These are phyloP conservation scores for Beauveria rudraprayagi DNA, from an alignment of 2,329 filamentous ascomycete genomes.

Conservation along the genomic window DNA sequence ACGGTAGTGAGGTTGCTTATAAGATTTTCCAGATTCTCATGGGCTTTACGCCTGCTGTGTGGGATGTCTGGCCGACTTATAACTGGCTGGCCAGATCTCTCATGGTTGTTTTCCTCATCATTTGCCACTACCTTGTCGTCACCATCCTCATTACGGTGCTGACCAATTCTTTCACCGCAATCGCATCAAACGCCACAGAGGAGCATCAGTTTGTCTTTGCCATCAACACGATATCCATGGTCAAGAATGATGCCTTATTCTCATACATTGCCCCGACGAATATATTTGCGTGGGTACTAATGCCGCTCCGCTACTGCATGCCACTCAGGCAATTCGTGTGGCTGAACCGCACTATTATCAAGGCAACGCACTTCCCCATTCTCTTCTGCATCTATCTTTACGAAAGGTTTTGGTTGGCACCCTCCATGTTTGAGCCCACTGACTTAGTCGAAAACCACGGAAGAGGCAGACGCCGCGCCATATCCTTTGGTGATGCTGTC, in stretches of 20 bases:
- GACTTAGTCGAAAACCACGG: constrained; percentile 72
- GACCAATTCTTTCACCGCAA: constrained; percentile 92
- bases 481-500: constrained; percentile 50
- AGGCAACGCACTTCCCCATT: constrained; percentile 80
- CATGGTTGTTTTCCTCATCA: constrained; percentile 77
- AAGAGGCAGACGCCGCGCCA: constrained; percentile 38
- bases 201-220: constrained; percentile 92
- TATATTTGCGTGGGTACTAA: constrained; percentile 81
- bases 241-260: constrained; percentile 95
- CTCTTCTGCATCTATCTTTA: constrained; percentile 82
- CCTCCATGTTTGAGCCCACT: constrained; percentile 70
- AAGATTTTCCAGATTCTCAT: constrained; percentile 89
- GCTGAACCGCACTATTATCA: constrained; percentile 85
- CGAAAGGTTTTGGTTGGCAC: constrained; percentile 70
- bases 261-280: constrained; percentile 90
- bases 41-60: constrained; percentile 92
- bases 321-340: constrained; percentile 74
- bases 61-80: constrained; percentile 79
- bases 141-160: constrained; percentile 94
- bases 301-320: constrained; percentile 73
- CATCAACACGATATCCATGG: constrained; percentile 95
- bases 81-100: constrained; percentile 70
- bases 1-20: constrained; percentile 71
- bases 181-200: constrained; percentile 86
- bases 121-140: constrained; percentile 90